These are phyloP conservation scores for Sporothrix pseudoabietina DNA, from an alignment of 2,329 filamentous ascomycete species.

Conservation along the genomic window DNA sequence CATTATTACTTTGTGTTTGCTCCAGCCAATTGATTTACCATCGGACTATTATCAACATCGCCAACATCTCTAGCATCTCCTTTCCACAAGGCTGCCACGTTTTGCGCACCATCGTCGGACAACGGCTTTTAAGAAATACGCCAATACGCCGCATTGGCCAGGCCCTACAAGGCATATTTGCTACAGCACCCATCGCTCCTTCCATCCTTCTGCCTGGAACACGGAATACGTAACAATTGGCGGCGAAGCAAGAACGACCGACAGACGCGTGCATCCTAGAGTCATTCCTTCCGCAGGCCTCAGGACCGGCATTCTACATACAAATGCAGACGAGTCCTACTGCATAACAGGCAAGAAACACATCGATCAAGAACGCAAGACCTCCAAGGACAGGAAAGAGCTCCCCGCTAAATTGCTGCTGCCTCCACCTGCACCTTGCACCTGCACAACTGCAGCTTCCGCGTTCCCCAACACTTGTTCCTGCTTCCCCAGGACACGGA, in stretches of 20 bases:
- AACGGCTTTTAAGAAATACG: conserved; percentile 2
- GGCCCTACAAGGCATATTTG: neutral
- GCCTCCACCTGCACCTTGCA: conserved; percentile 13
- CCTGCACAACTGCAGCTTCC: neutral
- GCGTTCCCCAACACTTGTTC: neutral
- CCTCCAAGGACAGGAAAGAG: neutral
- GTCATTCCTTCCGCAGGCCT: conserved; percentile 9
- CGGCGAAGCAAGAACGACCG: conserved; percentile 10
- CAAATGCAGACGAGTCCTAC: neutral
- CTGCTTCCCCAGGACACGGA: conserved; percentile 24
- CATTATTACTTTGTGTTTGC: neutral
- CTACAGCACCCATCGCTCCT: neutral
- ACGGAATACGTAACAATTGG: neutral
- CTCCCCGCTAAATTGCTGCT: conserved; percentile 6
- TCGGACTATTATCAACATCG: neutral
- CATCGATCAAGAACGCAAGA: neutral
- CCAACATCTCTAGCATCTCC: neutral
- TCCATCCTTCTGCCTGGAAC: conserved; percentile 13
- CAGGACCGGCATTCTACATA: neutral
- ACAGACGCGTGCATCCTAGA: neutral
- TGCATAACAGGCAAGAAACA: neutral
- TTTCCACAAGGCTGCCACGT: neutral
- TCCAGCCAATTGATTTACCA: neutral
- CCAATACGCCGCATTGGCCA: conserved; percentile 3
- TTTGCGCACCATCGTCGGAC: neutral